Evolutionary conservation across 352 stramenopile species (phyloP).

Genomic region (Phytophthora litchii): DNA sequence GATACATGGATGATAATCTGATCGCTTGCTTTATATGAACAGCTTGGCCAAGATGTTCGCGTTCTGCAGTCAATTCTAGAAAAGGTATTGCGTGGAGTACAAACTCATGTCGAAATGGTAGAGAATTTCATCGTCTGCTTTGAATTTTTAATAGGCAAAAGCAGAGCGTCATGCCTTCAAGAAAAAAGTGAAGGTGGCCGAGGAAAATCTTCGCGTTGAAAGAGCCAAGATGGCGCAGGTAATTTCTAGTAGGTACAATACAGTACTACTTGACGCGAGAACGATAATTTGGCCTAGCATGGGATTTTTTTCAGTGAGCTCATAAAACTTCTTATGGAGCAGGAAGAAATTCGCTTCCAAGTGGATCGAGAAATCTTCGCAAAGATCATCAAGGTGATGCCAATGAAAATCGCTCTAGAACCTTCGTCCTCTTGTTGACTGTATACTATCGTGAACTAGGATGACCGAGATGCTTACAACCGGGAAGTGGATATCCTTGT

Average conservation of each 20-base stretch:
- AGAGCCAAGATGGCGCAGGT: conserved; percentile 79
- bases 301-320: too few species aligned
- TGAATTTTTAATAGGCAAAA: conserved; percentile 49
- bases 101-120: not conserved
- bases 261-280: too few species aligned
- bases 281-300: too few species aligned
- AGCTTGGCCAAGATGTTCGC: conserved; percentile 80
- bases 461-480: conserved; percentile 81
- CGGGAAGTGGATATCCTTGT: conserved; percentile 73
- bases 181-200: conserved; percentile 74
- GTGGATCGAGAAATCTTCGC: conserved; percentile 87
- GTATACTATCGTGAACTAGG: conserved; percentile 17
- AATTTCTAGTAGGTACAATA: not conserved
- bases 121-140: not conserved
- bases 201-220: conserved; percentile 65
- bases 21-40: not conserved
- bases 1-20: too few species aligned
- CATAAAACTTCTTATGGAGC: not conserved
- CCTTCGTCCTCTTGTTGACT: not conserved
- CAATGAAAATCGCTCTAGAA: not conserved
- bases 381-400: conserved; percentile 74
- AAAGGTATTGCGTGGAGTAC: conserved; percentile 43
- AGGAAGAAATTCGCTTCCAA: conserved; percentile 82
- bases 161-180: conserved; percentile 80
- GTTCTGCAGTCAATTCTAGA: conserved; percentile 77